Evolutionary conservation across 2,329 filamentous ascomycete species (phyloP), one percentile per base, ranked within the genome.

Genomic region (Ophiostoma perfectum): DNA sequence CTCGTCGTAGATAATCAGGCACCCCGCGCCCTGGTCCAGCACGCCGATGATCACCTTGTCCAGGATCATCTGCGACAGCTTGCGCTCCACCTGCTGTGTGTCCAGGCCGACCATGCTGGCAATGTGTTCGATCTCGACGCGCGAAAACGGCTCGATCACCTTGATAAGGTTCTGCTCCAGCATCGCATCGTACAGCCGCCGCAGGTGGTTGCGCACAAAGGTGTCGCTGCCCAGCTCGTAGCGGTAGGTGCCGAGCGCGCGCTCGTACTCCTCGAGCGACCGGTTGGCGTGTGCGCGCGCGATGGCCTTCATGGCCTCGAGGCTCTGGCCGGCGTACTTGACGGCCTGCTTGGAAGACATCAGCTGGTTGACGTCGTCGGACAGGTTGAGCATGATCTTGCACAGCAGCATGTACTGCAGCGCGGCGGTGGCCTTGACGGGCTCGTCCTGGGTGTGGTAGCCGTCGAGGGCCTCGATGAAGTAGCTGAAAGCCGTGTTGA

Each of bases 111-210:
- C 95, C 90, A 98, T 96, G 83, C 95, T 93, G 74, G 95, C 94
- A 75, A 99, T 92, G 78, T 99, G 95, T 74, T 90, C 90, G 75
- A 99, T 96, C 81, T 99, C 95, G 67, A 99, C 95, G 71, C 93
- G 88, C 76, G 92, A 96, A 82, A 98, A 99, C 36, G 95, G 95
- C 84, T 99, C 95, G 77, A 99, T 99, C 72, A 99, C 95, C 84
- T 99, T 98, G 86, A 98, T 96, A 58, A 99, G 86, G 80, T 99
- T 99, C 85, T 99, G 95, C 83, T 99, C 95, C 77, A 99, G 81
- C 93, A 99, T 97, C 78, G 93, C 92, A 80, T 99, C 95, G 82
- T 99, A 99, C 66, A 99, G 85, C 66, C 93, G 90, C 70, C 93
- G 92, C 73, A 99, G 88, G 81, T 99, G 95, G 80, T 95, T 97